Base-by-base conservation (phyloP, 208 protist species). In the Trypanosoma grayi region DNA sequence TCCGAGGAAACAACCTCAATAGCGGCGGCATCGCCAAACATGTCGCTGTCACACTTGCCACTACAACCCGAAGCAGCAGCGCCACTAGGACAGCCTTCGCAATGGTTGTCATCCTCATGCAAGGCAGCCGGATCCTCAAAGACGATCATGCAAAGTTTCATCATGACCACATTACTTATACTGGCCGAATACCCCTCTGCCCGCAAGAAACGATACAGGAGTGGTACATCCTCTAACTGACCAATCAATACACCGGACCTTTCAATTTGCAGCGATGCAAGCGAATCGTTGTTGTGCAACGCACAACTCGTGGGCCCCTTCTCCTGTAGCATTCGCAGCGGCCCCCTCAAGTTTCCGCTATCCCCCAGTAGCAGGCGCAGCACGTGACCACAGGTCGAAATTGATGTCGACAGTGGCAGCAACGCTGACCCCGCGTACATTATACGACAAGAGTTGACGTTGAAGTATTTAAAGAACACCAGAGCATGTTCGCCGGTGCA, bases 381-480 rank as follows among this genome's bases (percentile, higher is more conserved):
- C 16, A 84, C 58, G 9, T 72, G 64, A 10, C 58, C 75, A 48
- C 60, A 82, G 51, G 66, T 68, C 43, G 60, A 59, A 24, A 84
- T 44, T 27, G 70, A 84, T 16, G 73, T 71, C 0, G 54, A 47
- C 16, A 71, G 48, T 52, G 85, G 75, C 11, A 93, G 50, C 13
- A 85, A 48, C 0, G 70, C 68, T n/a, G 73, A 79, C 27, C 86
- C 80, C 8, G 81, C 43, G 70, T 86, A 93, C 28, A 65, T 72
- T 13, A 89, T 36, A 24, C 73, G 70, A 54, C 78, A 70, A 28
- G 73, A 77, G 10, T 59, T 40, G 74, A 72, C 73, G 67, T 93
- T 75, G 62, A 84, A 93, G 54, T 78, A 86, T 65, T 93, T 93
- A 60, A 93, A 81, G 60, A 93, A 88, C 24, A 93, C 24, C 28